Evolutionary conservation across 371 early-diverging fungal genomes (phyloP).

Genomic region (Mortierella sp.): DNA sequence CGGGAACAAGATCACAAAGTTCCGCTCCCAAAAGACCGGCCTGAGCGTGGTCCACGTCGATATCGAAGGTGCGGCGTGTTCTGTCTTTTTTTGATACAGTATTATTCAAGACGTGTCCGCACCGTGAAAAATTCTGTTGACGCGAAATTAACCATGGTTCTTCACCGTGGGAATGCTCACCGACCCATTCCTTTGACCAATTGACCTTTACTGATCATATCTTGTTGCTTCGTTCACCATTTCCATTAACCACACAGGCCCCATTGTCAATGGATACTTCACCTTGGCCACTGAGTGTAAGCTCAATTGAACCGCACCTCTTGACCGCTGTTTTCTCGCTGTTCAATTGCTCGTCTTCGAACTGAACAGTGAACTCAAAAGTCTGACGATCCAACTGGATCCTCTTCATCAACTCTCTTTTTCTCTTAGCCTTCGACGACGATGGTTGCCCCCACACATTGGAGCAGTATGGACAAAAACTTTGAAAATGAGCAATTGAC

Average conservation of each 20-base stretch:
- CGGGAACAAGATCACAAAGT: conserved; percentile 65
- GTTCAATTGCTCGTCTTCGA: not conserved
- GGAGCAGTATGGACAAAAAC: conserved; percentile 69
- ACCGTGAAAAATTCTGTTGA: not conserved
- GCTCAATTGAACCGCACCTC: not conserved
- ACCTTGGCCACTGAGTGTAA: conserved; percentile 76
- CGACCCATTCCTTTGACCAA: not conserved
- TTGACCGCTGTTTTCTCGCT: not conserved
- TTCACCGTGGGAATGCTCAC: not conserved
- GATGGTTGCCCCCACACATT: conserved; percentile 79
- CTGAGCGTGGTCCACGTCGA: conserved; percentile 72
- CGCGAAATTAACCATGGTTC: not conserved
- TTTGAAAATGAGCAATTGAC: not conserved
- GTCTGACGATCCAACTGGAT: too few relatives aligned
- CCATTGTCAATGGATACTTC: conserved; percentile 77
- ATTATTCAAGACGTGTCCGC: too few relatives aligned
- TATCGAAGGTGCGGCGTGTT: conserved; percentile 64
- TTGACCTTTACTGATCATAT: too few relatives aligned
- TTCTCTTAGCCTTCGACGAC: conserved; percentile 70
- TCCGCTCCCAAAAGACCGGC: conserved; percentile 68
- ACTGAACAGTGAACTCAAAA: too few relatives aligned
- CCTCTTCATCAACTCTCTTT: too few relatives aligned
- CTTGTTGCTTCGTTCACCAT: too few relatives aligned
- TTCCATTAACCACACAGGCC: conserved; percentile 54
- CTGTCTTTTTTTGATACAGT: too few relatives aligned